Conservation (phyloP, 2,329 filamentous ascomycete species). For the Atkinsonella hypoxylon region DNA sequence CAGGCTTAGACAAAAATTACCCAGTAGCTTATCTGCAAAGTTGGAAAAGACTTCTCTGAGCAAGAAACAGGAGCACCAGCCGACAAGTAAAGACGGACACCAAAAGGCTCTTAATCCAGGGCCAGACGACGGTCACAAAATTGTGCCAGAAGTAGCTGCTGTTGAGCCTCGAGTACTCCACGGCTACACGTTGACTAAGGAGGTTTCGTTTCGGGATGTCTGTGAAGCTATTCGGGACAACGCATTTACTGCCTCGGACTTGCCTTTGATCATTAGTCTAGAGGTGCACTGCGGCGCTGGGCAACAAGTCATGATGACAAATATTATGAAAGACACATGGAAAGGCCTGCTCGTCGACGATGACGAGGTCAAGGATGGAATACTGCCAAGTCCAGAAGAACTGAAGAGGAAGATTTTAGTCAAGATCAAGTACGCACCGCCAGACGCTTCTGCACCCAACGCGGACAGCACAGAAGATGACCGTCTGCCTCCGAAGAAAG, state of each 20-base stretch:
- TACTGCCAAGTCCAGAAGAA: constrained; percentile 55
- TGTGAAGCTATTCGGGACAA: constrained; percentile 68
- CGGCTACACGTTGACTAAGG: constrained; percentile 82
- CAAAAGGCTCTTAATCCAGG: constrained; percentile 2
- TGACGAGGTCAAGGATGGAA: constrained; percentile 31
- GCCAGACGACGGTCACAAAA: constrained; percentile 7
- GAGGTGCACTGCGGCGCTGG: constrained; percentile 75
- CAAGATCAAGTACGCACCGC: constrained; percentile 63
- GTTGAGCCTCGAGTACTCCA: constrained; percentile 71
- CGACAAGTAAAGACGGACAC: constrained; percentile 5
- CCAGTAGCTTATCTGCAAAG: constrained; percentile 29
- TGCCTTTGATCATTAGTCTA: constrained; percentile 87
- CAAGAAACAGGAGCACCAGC: constrained; percentile 27
- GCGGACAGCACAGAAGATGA: constrained; percentile 23
- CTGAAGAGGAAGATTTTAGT: constrained; percentile 70
- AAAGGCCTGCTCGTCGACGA: constrained; percentile 54
- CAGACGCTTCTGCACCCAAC: constrained; percentile 19
- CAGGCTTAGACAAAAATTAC: constrained; percentile 49
- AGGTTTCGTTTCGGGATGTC: constrained; percentile 76
- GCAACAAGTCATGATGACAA: constrained; percentile 84
- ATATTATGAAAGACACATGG: constrained; percentile 84
- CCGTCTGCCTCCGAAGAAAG: constrained; percentile 29
- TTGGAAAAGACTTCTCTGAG: constrained; percentile 36
- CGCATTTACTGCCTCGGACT: constrained; percentile 61
- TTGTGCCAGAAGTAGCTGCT: constrained; percentile 18